These are phyloP conservation scores for Scedosporium apiospermum DNA, from an alignment of 2,329 filamentous ascomycete genomes.

Conservation along the genomic window DNA sequence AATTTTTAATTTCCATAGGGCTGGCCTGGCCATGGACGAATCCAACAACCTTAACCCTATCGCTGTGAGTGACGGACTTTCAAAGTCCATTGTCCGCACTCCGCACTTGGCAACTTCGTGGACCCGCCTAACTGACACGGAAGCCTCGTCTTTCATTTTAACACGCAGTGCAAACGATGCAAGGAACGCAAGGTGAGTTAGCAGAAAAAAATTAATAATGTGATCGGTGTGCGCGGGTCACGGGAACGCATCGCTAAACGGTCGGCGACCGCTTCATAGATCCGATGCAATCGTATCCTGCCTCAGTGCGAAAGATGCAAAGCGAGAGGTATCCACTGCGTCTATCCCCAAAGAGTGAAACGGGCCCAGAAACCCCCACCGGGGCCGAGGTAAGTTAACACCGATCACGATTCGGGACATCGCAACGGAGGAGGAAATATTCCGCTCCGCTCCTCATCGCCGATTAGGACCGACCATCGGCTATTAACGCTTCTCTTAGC, in stretches of 20 bases:
- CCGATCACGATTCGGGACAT: not conserved
- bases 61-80: not conserved
- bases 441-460: not conserved
- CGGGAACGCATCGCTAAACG: not conserved
- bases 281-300: conserved; percentile 20
- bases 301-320: conserved; percentile 18
- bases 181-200: conserved; percentile 16
- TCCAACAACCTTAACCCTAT: not conserved
- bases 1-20: not conserved
- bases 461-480: not conserved
- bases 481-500: not conserved
- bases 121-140: not conserved
- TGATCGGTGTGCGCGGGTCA: not conserved
- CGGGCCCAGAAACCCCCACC: conserved; percentile 13
- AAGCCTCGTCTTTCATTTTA: not conserved
- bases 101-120: not conserved
- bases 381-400: conserved; percentile 9
- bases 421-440: no score
- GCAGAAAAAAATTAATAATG: not conserved
- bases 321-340: conserved; percentile 16
- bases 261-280: conserved; percentile 6
- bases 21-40: not conserved
- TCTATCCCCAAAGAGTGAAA: conserved; percentile 18
- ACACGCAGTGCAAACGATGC: conserved; percentile 15
- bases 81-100: not conserved